Evolutionary conservation across 2,329 filamentous ascomycete species (phyloP).

Genomic region (Diaporthe sp.): DNA sequence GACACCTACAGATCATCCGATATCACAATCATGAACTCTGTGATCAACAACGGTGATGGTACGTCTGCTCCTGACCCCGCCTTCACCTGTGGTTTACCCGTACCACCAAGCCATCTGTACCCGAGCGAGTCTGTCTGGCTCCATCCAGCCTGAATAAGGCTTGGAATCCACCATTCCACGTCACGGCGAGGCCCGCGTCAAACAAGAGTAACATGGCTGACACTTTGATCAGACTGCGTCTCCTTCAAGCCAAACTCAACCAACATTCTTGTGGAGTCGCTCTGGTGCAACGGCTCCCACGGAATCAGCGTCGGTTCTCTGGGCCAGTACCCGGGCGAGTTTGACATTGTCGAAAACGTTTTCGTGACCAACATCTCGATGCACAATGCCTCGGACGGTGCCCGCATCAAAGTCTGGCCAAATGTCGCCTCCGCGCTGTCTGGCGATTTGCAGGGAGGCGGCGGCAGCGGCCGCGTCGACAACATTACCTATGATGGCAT

Average conservation of each 20-base stretch:
- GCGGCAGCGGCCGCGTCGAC: conserved; percentile 68
- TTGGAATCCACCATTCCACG: not conserved
- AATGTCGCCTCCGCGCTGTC: conserved; percentile 46
- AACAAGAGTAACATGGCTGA: not conserved
- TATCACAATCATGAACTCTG: conserved; percentile 73
- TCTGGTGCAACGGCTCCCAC: conserved; percentile 77
- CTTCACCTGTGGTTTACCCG: not conserved
- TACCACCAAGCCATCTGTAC: not conserved
- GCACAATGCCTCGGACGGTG: conserved; percentile 72
- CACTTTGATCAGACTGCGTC: conserved; percentile 64
- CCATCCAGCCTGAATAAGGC: not conserved
- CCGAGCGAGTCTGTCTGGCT: not conserved
- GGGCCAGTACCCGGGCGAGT: conserved; percentile 73
- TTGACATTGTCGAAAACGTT: conserved; percentile 78
- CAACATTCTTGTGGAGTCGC: conserved; percentile 75
- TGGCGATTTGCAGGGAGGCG: conserved; percentile 68
- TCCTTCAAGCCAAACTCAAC: conserved; percentile 82
- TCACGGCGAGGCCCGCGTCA: not conserved
- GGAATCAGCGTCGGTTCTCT: conserved; percentile 80
- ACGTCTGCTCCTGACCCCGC: not conserved
- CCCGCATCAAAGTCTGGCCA: conserved; percentile 77
- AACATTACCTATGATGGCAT: conserved; percentile 74
- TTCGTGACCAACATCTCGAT: conserved; percentile 72
- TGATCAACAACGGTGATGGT: conserved; percentile 74
- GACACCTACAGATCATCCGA: conserved; percentile 71